Evolutionary conservation across 257 asterid species (phyloP).

Genomic region (Plantago major): DNA sequence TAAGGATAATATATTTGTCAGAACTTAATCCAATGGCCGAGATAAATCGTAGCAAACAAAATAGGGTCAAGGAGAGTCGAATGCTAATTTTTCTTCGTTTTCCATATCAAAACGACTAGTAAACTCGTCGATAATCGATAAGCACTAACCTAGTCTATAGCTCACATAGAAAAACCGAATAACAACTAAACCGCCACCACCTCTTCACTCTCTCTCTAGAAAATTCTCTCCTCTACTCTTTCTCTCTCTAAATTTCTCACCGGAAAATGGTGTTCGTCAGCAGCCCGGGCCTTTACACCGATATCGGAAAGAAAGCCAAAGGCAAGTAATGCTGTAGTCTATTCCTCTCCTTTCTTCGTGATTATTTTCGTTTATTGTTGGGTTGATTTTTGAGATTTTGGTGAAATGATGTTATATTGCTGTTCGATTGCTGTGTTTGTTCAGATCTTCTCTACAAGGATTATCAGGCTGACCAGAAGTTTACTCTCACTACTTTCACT

Average conservation of each 20-base stretch:
- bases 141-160: neutral
- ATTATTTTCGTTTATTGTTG: neutral
- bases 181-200: constrained; percentile 13
- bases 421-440: neutral
- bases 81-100: neutral
- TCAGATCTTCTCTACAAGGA: constrained; percentile 59
- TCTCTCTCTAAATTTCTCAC: constrained; percentile 23
- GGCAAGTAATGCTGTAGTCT: constrained; percentile 23
- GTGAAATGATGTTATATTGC: neutral
- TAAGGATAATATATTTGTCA: too few species aligned
- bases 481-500: constrained; percentile 50
- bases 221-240: constrained; percentile 4
- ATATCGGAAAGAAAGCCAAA: constrained; percentile 61
- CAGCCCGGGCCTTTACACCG: constrained; percentile 61
- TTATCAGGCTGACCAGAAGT: constrained; percentile 55
- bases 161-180: neutral
- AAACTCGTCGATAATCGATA: neutral
- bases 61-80: neutral
- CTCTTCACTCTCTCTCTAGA: constrained; percentile 29
- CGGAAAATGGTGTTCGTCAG: constrained; percentile 41
- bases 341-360: neutral
- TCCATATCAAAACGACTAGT: neutral
- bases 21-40: neutral
- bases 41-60: constrained; percentile 7
- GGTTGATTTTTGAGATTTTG: constrained; percentile 4